Evolutionary conservation across 305 asterid genomes (phyloP).

Genomic region (Fraxinus platypoda): DNA sequence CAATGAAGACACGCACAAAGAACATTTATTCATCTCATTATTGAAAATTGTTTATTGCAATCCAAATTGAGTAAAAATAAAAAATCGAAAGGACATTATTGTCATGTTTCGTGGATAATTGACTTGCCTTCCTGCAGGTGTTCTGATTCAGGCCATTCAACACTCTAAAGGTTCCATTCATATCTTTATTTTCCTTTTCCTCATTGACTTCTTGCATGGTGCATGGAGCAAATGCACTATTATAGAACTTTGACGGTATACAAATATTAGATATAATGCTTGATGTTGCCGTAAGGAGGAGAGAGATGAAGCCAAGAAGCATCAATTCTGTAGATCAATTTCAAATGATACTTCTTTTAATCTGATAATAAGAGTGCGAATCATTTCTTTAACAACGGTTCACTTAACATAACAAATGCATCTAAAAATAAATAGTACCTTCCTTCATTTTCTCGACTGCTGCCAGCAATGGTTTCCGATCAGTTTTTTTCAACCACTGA

Average conservation of each 20-base stretch:
- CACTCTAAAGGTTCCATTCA: slow-evolving; percentile 50
- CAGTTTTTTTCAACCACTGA: slow-evolving; percentile 71
- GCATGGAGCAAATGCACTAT: slow-evolving; percentile 78
- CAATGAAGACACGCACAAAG: background rate
- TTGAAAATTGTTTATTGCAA: background rate
- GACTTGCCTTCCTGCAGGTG: slow-evolving; percentile 70
- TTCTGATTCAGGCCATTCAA: slow-evolving; percentile 61
- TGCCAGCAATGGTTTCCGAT: slow-evolving; percentile 38
- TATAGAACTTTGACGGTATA: slow-evolving; percentile 45
- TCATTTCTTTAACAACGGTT: background rate
- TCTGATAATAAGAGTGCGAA: background rate
- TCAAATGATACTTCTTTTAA: background rate
- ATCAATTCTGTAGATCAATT: slow-evolving; percentile 43
- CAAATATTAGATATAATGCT: slow-evolving; percentile 53
- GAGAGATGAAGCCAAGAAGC: slow-evolving; percentile 63
- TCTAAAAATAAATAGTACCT: slow-evolving; percentile 31
- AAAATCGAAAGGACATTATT: background rate
- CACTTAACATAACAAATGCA: background rate
- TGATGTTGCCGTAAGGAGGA: slow-evolving; percentile 52
- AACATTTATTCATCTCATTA: background rate
- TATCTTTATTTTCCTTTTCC: slow-evolving; percentile 41
- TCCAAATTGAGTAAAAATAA: slow-evolving; percentile 1
- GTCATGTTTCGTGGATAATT: slow-evolving; percentile 1
- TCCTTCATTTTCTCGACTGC: slow-evolving; percentile 50
- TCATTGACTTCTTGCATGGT: slow-evolving; percentile 56